Evolutionary conservation across 192 early-diverging fungal genomes (phyloP).

Genomic region (Lobosporangium transversale): DNA sequence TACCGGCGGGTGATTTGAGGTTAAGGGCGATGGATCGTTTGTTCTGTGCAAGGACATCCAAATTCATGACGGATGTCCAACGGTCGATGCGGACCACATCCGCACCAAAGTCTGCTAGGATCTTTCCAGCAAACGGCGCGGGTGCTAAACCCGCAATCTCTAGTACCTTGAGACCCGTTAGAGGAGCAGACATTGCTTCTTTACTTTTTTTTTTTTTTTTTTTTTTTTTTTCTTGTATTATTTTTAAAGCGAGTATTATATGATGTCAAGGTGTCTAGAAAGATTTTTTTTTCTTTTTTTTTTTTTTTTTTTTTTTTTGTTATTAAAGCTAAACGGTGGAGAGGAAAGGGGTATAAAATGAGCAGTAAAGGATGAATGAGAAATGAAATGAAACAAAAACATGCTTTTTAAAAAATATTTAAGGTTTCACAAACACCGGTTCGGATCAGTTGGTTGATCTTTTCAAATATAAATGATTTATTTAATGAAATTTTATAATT

Average conservation of each 20-base stretch:
- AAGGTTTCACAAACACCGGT: background rate
- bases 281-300: too few relatives aligned
- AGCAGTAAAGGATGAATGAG: too few relatives aligned
- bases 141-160: slow-evolving; percentile 77
- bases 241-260: too few relatives aligned
- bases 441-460: slow-evolving; percentile 5
- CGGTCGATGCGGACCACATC: slow-evolving; percentile 73
- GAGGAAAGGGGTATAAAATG: background rate
- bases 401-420: too few relatives aligned
- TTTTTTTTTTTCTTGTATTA: too few relatives aligned
- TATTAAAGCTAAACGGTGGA: background rate
- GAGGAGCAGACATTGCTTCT: slow-evolving; percentile 34
- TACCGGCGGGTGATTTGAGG: slow-evolving; percentile 61
- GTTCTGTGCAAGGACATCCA: slow-evolving; percentile 64
- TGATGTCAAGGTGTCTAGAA: too few relatives aligned
- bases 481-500: too few relatives aligned
- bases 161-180: slow-evolving; percentile 64
- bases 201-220: background rate
- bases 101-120: slow-evolving; percentile 75
- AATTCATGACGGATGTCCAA: slow-evolving; percentile 30
- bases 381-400: background rate
- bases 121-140: slow-evolving; percentile 73
- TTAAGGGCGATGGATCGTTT: slow-evolving; percentile 72
- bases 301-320: too few relatives aligned
- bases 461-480: background rate